phyloP scores from a whole-genome alignment of 2,329 filamentous ascomycete genomes.

The Colletotrichum sojae region DNA sequence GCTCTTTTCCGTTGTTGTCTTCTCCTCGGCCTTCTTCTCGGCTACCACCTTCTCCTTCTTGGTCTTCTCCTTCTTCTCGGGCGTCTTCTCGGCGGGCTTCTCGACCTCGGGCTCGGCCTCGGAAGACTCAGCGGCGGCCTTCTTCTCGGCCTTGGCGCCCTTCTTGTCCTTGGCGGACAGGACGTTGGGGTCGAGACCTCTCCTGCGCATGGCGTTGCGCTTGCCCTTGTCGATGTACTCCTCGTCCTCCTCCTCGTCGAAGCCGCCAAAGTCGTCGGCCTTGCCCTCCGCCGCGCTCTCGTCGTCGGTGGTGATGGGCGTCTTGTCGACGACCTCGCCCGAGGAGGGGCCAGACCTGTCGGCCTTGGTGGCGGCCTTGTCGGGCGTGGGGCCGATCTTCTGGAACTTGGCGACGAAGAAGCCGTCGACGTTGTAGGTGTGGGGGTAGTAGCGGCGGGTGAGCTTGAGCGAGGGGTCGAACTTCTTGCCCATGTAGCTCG shows the following conservation, averaged over 20 bases:
- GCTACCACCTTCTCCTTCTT: conserved; percentile 20
- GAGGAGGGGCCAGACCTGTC: conserved; percentile 44
- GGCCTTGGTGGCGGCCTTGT: conserved; percentile 53
- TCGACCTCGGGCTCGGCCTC: conserved; percentile 36
- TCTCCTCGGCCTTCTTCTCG: conserved; percentile 34
- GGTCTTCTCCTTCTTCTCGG: conserved; percentile 34
- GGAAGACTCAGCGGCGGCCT: conserved; percentile 44
- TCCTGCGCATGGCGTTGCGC: conserved; percentile 79
- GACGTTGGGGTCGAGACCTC: conserved; percentile 80
- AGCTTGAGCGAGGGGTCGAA: conserved; percentile 90
- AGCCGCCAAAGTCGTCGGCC: conserved; percentile 75
- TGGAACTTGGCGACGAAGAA: conserved; percentile 99
- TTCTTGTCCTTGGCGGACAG: conserved; percentile 51
- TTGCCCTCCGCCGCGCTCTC: conserved; percentile 54
- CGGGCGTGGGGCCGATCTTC: conserved; percentile 85
- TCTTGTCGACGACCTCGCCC: conserved; percentile 74
- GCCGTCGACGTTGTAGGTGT: conserved; percentile 95
- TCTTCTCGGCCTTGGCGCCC: conserved; percentile 33
- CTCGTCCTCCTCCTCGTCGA: conserved; percentile 80
- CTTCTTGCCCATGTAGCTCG: conserved; percentile 88
- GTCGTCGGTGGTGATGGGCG: conserved; percentile 70
- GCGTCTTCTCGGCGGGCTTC: conserved; percentile 32
- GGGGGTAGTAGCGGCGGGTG: conserved; percentile 89
- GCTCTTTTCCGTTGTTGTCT: conserved; percentile 37
- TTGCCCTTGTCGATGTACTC: conserved; percentile 81